Evolutionary conservation across 192 early-diverging fungal species (phyloP), one percentile per base, ranked within the genome.

Genomic region (Linnemannia elongata): DNA sequence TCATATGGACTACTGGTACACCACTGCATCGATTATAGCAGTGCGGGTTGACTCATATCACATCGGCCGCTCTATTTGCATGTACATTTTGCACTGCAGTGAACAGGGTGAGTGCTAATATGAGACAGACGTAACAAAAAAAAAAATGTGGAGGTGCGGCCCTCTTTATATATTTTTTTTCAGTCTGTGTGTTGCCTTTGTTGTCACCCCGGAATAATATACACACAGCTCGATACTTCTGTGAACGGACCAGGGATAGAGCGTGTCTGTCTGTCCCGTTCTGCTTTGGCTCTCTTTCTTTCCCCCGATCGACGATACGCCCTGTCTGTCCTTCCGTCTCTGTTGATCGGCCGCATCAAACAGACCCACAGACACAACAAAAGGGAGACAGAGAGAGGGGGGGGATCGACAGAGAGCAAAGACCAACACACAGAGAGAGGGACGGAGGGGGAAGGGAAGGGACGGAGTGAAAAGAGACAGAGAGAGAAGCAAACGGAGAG

Each of bases 341-440:
- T 49, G 47, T 49, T 42, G 76, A 70, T 69, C 60, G 45, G 60
- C 60, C 60, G 60, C 60, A 66, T 66, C 30, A 66, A 66, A 66
- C 60, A 66, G 60, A 66, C 30, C 55, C 60, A 66, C 60, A 69
- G 45, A 74, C 41, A 55, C 41, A 30, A 41, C 54, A 66, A 38
- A 54, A 49, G 54, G 45, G 36, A 38, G 38, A 39, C 4, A 39
- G 38, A 39, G 3, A 4, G 69, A 22, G 69, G 69, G 39, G 69
- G 42, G 47, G 60, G 54, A 70, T 36, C 36, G 73, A 75, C 71
- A 74, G 54, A 75, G 80, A 81, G 68, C 52, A 55, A 20, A 75
- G 57, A 10, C 9, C 9, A 45, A 45, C 44, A 45, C 1, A 45
- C 44, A 80, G 79, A 74, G 42, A 54, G 78, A 80, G 38, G 49